phyloP scores from a whole-genome alignment of 768 basidiomycete species.

The Termitomyces sp. region DNA sequence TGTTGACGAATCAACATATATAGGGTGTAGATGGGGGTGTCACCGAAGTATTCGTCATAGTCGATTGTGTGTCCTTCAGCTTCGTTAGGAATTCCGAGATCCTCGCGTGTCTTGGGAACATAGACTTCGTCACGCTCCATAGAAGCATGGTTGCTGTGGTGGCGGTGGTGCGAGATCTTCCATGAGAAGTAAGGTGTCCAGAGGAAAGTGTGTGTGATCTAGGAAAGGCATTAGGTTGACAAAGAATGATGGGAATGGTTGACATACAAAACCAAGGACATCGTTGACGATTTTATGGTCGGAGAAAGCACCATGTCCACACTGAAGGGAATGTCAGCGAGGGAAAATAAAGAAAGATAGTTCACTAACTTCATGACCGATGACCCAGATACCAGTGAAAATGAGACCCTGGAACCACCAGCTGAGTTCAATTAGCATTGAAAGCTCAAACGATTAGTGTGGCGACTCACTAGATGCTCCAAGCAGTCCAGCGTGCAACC shows the following conservation, averaged over 20 bases:
- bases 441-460: neutral
- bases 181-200: slow-evolving; percentile 54
- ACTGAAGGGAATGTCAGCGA: slow-evolving; percentile 25
- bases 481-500: slow-evolving; percentile 35
- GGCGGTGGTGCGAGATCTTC: slow-evolving; percentile 51
- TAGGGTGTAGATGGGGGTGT: slow-evolving; percentile 17
- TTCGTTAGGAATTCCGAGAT: neutral
- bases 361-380: slow-evolving; percentile 47
- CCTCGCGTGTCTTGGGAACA: slow-evolving; percentile 52
- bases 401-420: slow-evolving; percentile 63
- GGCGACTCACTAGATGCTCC: slow-evolving; percentile 41
- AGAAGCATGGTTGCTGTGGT: slow-evolving; percentile 47
- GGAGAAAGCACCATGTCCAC: slow-evolving; percentile 56
- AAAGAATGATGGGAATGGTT: neutral
- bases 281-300: slow-evolving; percentile 45
- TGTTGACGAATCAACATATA: slow-evolving; percentile 41
- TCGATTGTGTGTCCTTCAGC: slow-evolving; percentile 26
- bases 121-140: slow-evolving; percentile 57
- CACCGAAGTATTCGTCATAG: slow-evolving; percentile 24
- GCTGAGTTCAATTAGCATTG: slow-evolving; percentile 21
- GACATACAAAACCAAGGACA: slow-evolving; percentile 44
- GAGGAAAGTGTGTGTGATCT: slow-evolving; percentile 43
- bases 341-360: neutral
- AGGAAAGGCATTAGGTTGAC: slow-evolving; percentile 3
- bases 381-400: slow-evolving; percentile 56